Base-by-base conservation (phyloP, 345 rosid species). In the Eucalyptus urophylla region DNA sequence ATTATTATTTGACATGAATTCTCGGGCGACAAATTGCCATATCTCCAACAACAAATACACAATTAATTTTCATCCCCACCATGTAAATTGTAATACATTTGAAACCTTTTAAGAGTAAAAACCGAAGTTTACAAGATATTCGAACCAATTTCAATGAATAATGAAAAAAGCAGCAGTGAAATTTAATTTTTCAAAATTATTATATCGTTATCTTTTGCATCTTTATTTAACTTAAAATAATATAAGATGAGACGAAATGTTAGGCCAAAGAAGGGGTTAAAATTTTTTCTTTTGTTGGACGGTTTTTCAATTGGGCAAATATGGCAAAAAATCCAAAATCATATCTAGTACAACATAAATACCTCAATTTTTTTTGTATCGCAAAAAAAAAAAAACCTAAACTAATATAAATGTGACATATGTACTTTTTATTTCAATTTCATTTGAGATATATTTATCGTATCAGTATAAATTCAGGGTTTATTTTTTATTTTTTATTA, bases 401-500 rank as follows among this genome's bases (percentile, higher is more conserved):
- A 24, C 27, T 24, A 56, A 22, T 22, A 56, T 56, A 24, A 22
- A 24, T 22, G 29, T 24, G 62, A 56, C 2, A 0, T 10, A 56
- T 56, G 8, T 56, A 24, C 29, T 5, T 25, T 56, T 0, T 10
- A 24, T 56, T 56, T 56, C 13, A 56, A 10, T 56, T 56, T 4
- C 0, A 56, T 56, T 0, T 24, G 0, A 0, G 0, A 22, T 56
- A 24, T 10, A 56, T 24, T 56, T 56, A 25, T 5, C 0, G 6
- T 25, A 56, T 0, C 0, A 0, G 0, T 22, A 9, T 56, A 56
- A 56, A 25, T 56, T 56, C 0, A 22, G 27, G 1, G 12, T 56
- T 49, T 49, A 0, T 49, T 21, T 54, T 3, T 54, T 22, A 37
- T 37, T 54, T 0, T 54, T 49, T 54, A 56, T 56, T 7, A 53